Conservation (phyloP, 169 alveolate species). For the Eimeria sp. region DNA sequence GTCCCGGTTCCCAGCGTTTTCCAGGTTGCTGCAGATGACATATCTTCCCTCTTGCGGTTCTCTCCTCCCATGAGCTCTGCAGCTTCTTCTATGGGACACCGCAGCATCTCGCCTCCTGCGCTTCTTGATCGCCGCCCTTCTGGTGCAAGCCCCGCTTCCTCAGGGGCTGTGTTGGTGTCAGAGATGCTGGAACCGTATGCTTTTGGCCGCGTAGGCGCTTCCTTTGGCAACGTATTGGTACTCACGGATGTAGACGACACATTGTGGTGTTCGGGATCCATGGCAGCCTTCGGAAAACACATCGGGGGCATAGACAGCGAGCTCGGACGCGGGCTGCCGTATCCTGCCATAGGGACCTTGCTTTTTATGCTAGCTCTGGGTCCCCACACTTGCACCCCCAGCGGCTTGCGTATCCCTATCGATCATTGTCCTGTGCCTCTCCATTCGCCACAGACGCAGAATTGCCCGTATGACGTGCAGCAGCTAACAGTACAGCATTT, state of each 20-base stretch:
- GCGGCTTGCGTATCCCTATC: conserved; percentile 49
- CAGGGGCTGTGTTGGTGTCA: conserved; percentile 21
- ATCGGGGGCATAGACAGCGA: conserved; percentile 78
- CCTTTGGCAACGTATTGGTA: conserved; percentile 18
- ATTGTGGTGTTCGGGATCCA: conserved; percentile 79
- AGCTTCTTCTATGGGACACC: conserved; percentile 26
- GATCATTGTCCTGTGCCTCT: conserved; percentile 36
- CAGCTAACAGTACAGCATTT: neutral
- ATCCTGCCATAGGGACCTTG: conserved; percentile 76
- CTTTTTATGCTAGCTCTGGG: conserved; percentile 66
- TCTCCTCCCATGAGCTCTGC: neutral
- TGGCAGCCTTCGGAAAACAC: conserved; percentile 51
- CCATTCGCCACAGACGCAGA: conserved; percentile 3
- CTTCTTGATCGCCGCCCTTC: neutral
- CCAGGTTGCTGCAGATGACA: conserved; percentile 24
- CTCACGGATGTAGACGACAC: conserved; percentile 80
- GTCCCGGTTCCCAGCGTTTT: conserved; percentile 63
- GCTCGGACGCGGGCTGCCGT: conserved; percentile 61
- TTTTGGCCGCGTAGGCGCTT: conserved; percentile 63
- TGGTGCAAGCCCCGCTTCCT: neutral
- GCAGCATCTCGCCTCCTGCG: conserved; percentile 27
- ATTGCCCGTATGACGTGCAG: conserved; percentile 40
- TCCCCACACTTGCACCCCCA: conserved; percentile 70
- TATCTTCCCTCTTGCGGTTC: neutral
- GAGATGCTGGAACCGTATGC: conserved; percentile 8